phyloP scores from a whole-genome alignment of 106 monocot species.

The Posidonia australis region DNA sequence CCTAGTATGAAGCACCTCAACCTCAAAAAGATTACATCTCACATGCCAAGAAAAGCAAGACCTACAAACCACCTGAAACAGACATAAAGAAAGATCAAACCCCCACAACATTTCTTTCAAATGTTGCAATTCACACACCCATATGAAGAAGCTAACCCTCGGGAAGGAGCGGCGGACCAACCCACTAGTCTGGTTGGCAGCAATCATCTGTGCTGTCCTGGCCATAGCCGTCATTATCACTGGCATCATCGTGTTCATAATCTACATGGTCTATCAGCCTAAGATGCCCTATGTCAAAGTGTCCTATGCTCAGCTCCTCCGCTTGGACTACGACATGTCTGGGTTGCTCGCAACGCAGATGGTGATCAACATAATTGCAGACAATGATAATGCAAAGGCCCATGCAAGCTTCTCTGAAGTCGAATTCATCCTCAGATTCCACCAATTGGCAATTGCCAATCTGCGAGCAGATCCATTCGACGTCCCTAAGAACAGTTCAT shows the following conservation, averaged over 20 bases:
- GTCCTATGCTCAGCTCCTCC: constrained; percentile 30
- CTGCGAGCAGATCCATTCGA: constrained; percentile 38
- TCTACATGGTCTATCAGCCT: constrained; percentile 69
- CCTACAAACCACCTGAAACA: not conserved
- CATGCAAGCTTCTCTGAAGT: constrained; percentile 33
- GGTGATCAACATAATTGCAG: constrained; percentile 29
- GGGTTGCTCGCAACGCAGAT: constrained; percentile 41
- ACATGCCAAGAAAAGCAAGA: not conserved
- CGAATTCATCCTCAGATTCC: constrained; percentile 34
- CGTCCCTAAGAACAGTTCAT: constrained; percentile 41
- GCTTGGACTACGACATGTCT: constrained; percentile 45
- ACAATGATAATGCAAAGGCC: constrained; percentile 48
- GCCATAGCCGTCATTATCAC: constrained; percentile 48
- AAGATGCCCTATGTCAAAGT: constrained; percentile 46
- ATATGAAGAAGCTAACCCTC: constrained; percentile 7
- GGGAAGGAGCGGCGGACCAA: constrained; percentile 18
- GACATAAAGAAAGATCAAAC: constrained; percentile 5
- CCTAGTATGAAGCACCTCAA: not conserved
- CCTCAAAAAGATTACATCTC: not conserved
- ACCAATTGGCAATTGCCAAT: constrained; percentile 26
- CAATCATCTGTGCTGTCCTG: constrained; percentile 48
- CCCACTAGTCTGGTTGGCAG: constrained; percentile 39
- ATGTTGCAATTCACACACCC: not conserved
- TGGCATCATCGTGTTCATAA: constrained; percentile 35
- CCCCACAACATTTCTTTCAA: not conserved